Base-by-base conservation (phyloP, 257 asterid genomes). In the Scutellaria baicalensis region DNA sequence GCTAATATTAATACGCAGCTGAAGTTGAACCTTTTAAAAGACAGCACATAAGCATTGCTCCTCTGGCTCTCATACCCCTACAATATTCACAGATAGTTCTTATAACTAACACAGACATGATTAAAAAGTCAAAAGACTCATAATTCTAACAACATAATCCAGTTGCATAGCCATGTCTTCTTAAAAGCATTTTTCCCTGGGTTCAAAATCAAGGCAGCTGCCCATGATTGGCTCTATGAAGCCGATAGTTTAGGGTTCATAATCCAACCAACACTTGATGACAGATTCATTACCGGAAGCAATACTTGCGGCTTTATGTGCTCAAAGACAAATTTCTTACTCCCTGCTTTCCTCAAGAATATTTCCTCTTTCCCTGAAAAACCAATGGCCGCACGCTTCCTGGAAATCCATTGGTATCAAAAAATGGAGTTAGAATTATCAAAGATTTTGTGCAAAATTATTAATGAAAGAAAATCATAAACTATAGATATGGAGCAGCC, bases 21-120 rank as follows among this genome's bases (percentile, higher is more conserved):
- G 11, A 40, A 40, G 11, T 40, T 40, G 38, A 73, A 57, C 64
- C 78, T 49, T 72, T 44, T 39, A 78, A 63, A 70, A 58, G 59
- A 64, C 61, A 51, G 51, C 59, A 70, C 58, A 64, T 49, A 45
- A 60, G 64, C 84, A 65, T 67, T 60, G 65, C 42, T 79, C 52
- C 68, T 55, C n/a, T n/a, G n/a, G n/a, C n/a, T n/a, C 59, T 72
- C 59, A 64, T 52, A 40, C 69, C 80, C 69, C 80, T 74, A 77
- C 54, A 72, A 79, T 81, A 84, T 84, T 74, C 79, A 84, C 89
- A 77, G 74, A 81, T 16, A 54, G 33, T 27, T 27, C 2, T 27
- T 44, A 39, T 33, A 66, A 59, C 78, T 68, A 78, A 23, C 49
- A 63, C 9, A 78, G 40, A 77, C 68, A 62, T 36, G 59, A 52